Conservation (phyloP, 2,329 filamentous ascomycete genomes). For the Tothia fuscella region DNA sequence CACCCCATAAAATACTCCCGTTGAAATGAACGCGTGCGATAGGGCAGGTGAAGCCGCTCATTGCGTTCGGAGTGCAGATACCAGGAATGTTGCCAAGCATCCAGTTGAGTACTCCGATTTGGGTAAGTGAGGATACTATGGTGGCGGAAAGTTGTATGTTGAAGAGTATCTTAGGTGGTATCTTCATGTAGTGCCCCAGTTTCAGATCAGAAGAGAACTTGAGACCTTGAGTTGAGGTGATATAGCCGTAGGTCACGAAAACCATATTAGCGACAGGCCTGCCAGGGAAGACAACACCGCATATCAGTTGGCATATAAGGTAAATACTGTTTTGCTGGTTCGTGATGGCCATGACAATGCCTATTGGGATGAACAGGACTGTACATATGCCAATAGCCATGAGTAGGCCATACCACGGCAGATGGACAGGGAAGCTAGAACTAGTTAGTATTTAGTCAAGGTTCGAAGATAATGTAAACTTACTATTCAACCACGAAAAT, state of each 20-base stretch:
- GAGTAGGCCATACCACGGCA: slow-evolving; percentile 78
- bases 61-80: slow-evolving; percentile 66
- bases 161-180: slow-evolving; percentile 68
- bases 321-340: slow-evolving; percentile 83
- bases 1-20: slow-evolving; percentile 79
- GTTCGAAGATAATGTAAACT: no score
- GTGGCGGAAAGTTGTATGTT: slow-evolving; percentile 67
- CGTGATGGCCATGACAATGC: slow-evolving; percentile 86
- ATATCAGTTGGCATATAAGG: slow-evolving; percentile 75
- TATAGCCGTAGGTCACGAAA: slow-evolving; percentile 83
- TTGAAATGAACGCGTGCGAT: slow-evolving; percentile 85
- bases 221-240: slow-evolving; percentile 76
- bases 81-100: slow-evolving; percentile 69
- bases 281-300: slow-evolving; percentile 70
- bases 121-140: slow-evolving; percentile 63
- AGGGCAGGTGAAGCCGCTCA: slow-evolving; percentile 80
- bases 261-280: slow-evolving; percentile 87
- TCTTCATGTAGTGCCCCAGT: slow-evolving; percentile 80
- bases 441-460: slow-evolving; percentile 24
- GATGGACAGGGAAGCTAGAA: slow-evolving; percentile 66
- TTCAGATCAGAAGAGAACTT: slow-evolving; percentile 84
- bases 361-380: slow-evolving; percentile 78
- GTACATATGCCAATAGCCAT: slow-evolving; percentile 67
- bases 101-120: slow-evolving; percentile 80
- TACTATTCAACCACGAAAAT: slow-evolving; percentile 82